These are phyloP conservation scores for Aureobasidium lini DNA, from an alignment of 2,329 filamentous ascomycete species.

Conservation along the genomic window DNA sequence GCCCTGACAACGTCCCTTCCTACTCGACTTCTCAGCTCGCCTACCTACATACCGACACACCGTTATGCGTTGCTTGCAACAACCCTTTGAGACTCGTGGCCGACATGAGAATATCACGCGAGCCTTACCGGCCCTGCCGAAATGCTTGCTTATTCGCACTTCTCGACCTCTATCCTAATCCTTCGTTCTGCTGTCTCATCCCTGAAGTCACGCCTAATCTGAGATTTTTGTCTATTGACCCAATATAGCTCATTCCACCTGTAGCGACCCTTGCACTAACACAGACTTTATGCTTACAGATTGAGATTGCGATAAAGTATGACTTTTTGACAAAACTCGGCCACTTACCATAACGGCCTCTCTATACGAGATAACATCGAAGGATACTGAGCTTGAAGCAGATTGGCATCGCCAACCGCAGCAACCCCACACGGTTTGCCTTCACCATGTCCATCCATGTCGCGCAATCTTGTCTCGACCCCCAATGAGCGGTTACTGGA, in stretches of 20 bases:
- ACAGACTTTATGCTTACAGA: not conserved
- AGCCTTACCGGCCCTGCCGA: not conserved
- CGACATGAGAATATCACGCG: not conserved
- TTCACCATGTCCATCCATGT: not conserved
- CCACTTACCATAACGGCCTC: not conserved
- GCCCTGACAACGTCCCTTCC: not conserved
- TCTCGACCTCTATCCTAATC: not conserved
- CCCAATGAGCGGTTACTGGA: not conserved
- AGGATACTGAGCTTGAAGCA: not conserved
- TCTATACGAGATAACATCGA: constrained; percentile 8
- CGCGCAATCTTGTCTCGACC: not conserved
- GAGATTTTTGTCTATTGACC: not conserved
- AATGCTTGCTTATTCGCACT: not conserved
- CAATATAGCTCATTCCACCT: not conserved
- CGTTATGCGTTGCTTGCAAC: not conserved
- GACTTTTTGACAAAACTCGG: not conserved
- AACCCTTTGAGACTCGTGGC: not conserved
- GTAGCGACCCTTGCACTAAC: not conserved
- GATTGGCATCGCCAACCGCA: constrained; percentile 6
- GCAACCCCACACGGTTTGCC: not conserved
- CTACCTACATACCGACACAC: not conserved
- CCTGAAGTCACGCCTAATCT: not conserved
- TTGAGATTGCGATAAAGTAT: not conserved
- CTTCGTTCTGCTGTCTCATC: constrained; percentile 1
- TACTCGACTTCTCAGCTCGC: not conserved